A percentile compares a stretch with the other conserved stretches of the same genome.
Evolutionary conservation across 164 flowering plant species (phyloP).

Genomic region (Akebia trifoliata): DNA sequence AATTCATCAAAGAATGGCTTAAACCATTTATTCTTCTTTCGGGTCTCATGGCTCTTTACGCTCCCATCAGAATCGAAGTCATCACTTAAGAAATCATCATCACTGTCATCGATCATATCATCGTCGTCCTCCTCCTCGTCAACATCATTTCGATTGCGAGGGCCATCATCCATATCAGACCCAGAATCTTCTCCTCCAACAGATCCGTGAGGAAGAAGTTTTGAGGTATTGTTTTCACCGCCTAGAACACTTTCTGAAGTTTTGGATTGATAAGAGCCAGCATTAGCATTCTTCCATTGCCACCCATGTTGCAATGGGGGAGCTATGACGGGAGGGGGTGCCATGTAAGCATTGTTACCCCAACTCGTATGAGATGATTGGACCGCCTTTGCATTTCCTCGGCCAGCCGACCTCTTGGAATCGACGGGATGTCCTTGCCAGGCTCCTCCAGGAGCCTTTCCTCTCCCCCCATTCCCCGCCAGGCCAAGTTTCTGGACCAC

Average conservation of each 20-base stretch:
- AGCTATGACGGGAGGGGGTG: slow-evolving; percentile 30
- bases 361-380: slow-evolving; percentile 25
- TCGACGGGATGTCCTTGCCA: slow-evolving; percentile 31
- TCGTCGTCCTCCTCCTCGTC: slow-evolving; percentile 30
- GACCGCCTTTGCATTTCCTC: slow-evolving; percentile 36
- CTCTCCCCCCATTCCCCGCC: slow-evolving; percentile 26
- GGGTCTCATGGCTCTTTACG: slow-evolving; percentile 55
- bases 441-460: slow-evolving; percentile 28
- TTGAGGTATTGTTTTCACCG: neutral
- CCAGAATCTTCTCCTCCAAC: slow-evolving; percentile 13
- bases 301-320: slow-evolving; percentile 70
- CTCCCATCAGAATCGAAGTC: slow-evolving; percentile 72
- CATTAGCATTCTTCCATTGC: slow-evolving; percentile 50
- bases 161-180: slow-evolving; percentile 10
- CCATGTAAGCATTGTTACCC: slow-evolving; percentile 17
- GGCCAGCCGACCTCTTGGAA: slow-evolving; percentile 28
- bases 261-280: slow-evolving; percentile 22
- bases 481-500: slow-evolving; percentile 27
- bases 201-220: slow-evolving; percentile 1
- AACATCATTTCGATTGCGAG: slow-evolving; percentile 3
- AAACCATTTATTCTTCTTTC: slow-evolving; percentile 63
- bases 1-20: slow-evolving; percentile 50
- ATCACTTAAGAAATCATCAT: slow-evolving; percentile 60
- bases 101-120: slow-evolving; percentile 36
- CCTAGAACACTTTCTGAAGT: slow-evolving; percentile 17